Evolutionary conservation across 2,329 filamentous ascomycete genomes (phyloP), one percentile per base, ranked within the genome.

Genomic region (Alternaria tenuissima): DNA sequence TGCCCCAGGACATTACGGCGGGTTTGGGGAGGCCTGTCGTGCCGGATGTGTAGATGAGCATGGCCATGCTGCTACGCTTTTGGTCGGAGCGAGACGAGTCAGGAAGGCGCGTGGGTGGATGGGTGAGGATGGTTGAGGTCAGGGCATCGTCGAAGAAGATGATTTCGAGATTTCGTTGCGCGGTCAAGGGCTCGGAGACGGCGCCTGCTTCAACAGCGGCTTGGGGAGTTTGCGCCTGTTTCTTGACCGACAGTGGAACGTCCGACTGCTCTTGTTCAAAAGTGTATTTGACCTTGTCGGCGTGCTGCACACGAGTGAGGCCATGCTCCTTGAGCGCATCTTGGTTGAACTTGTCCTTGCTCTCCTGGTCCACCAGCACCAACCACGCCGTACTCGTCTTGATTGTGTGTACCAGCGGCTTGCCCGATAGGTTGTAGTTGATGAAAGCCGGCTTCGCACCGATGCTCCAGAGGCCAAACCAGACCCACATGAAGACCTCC

Each of bases 321-420:
- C 72, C 76, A 63, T 76, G 71, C 24, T 76, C 73, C 32, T 55
- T 63, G 68, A 77, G 65, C 8, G 66, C 57, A 0, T 70, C 61
- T 32, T 73, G 66, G 4, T 53, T 55, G 46, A 74, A 78, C 46
- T 77, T 77, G 26, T 68, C 67, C 20, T 54, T 68, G 12, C 61
- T 63, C 8, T 87, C 82, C 2, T 85, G 82, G 58, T 90, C 89
- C 8, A 89, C 85, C 1, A 91, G 71, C 4, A 91, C 71, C 38
- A 90, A 61, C 42, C 79, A 83, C 3, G 87, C 82, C 4, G 82
- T 82, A 49, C 85, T 86, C 53, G 90, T 82, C 61, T 81, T 83
- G 36, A 92, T 72, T 55, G 88, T 91, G 63, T 80, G 77, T 3
- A 78, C 57, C 41, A 80, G 63, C 12, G 75, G 65, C 62, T 73